These are phyloP conservation scores for Pleurotus salmoneostramineus DNA, from an alignment of 768 basidiomycete species.

Conservation along the genomic window DNA sequence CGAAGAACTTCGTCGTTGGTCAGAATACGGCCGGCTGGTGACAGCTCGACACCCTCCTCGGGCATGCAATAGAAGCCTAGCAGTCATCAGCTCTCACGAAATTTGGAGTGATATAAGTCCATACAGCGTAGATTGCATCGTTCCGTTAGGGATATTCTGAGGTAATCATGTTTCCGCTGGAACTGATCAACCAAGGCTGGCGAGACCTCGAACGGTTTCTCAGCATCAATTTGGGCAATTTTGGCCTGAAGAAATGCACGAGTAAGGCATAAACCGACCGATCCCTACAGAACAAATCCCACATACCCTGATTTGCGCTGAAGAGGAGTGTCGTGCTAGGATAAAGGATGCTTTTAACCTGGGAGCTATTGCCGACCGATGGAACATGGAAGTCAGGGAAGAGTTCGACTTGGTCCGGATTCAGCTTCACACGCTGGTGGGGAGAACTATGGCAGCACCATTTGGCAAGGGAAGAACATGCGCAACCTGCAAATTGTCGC, in stretches of 20 bases:
- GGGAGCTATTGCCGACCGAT: not conserved
- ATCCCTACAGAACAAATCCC: not conserved
- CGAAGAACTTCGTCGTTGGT: constrained; percentile 74
- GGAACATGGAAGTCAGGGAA: not conserved
- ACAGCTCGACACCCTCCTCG: constrained; percentile 69
- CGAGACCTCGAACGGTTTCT: constrained; percentile 33
- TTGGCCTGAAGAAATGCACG: constrained; percentile 37
- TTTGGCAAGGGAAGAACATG: too few relatives aligned
- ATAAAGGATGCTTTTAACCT: too few relatives aligned
- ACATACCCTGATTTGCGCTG: constrained; percentile 17
- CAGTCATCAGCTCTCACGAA: not conserved
- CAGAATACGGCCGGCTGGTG: constrained; percentile 64
- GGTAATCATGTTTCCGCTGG: constrained; percentile 71
- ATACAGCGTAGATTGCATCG: constrained; percentile 83
- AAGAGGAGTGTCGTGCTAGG: not conserved
- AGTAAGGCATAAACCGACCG: not conserved
- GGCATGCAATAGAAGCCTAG: constrained; percentile 94
- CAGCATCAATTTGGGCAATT: constrained; percentile 51
- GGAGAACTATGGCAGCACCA: too few relatives aligned
- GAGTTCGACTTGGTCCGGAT: not conserved
- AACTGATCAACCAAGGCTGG: constrained; percentile 64
- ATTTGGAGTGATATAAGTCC: constrained; percentile 10
- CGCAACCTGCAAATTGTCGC: too few relatives aligned
- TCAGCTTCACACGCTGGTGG: constrained; percentile 1
- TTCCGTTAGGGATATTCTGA: constrained; percentile 87